phyloP scores from a whole-genome alignment of 1,284 basidiomycete genomes.

The Ustilago hordei region DNA sequence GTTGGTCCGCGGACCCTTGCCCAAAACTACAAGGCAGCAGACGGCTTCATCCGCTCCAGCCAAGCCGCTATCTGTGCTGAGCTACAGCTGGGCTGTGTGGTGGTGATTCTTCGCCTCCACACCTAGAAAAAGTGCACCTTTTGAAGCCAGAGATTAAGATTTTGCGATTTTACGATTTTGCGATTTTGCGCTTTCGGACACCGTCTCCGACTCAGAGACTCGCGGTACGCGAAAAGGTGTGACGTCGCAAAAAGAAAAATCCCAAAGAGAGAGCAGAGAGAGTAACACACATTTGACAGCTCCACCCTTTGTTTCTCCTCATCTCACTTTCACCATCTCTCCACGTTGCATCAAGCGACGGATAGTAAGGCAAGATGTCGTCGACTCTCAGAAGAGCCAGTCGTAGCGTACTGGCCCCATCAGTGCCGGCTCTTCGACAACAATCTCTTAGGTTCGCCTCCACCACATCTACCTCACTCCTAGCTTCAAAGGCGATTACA shows the following conservation, averaged over 20 bases:
- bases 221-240: background rate
- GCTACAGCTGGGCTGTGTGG: background rate
- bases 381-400: slow-evolving; percentile 14
- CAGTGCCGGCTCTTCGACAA: background rate
- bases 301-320: background rate
- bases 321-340: background rate
- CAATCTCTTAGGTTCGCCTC: slow-evolving; percentile 6
- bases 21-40: background rate
- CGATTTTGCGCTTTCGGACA: background rate
- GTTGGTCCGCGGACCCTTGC: background rate
- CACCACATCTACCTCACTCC: slow-evolving; percentile 1
- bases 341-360: background rate
- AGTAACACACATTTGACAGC: slow-evolving; percentile 4
- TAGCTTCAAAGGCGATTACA: background rate
- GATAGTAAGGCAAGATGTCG: slow-evolving; percentile 12
- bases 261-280: background rate
- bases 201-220: background rate
- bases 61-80: background rate
- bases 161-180: background rate
- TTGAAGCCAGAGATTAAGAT: background rate
- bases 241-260: slow-evolving; percentile 10
- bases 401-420: background rate
- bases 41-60: background rate
- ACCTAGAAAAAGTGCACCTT: background rate
- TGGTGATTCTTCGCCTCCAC: background rate